Evolutionary conservation across 805 yeast species (phyloP), one percentile per base, ranked within the genome.

Genomic region (Priceomyces fermenticarens): DNA sequence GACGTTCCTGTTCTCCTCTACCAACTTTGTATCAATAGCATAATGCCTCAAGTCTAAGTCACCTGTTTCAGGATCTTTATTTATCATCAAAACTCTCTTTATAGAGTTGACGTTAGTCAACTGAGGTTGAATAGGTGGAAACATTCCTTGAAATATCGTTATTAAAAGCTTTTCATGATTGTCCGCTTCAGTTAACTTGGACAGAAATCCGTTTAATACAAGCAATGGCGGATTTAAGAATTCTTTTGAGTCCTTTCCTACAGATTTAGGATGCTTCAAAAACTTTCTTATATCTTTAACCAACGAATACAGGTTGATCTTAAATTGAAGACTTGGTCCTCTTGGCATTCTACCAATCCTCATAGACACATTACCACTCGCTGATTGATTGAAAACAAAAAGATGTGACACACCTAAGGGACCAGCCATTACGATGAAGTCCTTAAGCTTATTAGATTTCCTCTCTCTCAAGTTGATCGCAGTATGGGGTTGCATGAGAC

Each of bases 381-480:
- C 84, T 30, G 86, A 77, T 59, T 89, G 96, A 46, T 88, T 83
- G 70, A 93, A 90, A 14, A 91, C 71, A 65, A 93, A 80, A 56
- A 93, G 65, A 64, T 91, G 96, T 5, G 91, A 76, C 15, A 93
- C 96, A 20, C 96, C 96, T 33, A 93, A 71, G 10, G 98, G 98
- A 4, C 98, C 98, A 30, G 97, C 87, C 97, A 93, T 90, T n/a
- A 88, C 96, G n/a, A 90, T 78, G 53, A 85, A 93, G 65, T 91
- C 99, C 61, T 85, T 88, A 50, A 93, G 72, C 57, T 82, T 86
- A 63, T 93, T 93, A 30, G 87, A 72, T 58, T 87, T 88, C 38
- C 98, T 74, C 65, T 93, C 99, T 48, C 83, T 76, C 44, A 93
- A 73, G 50, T 81, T 85, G 54, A 88, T 81, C 10, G 98, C 97